Conservation (phyloP, 148 eudicot genomes). For the Chenopodium formosanum region DNA sequence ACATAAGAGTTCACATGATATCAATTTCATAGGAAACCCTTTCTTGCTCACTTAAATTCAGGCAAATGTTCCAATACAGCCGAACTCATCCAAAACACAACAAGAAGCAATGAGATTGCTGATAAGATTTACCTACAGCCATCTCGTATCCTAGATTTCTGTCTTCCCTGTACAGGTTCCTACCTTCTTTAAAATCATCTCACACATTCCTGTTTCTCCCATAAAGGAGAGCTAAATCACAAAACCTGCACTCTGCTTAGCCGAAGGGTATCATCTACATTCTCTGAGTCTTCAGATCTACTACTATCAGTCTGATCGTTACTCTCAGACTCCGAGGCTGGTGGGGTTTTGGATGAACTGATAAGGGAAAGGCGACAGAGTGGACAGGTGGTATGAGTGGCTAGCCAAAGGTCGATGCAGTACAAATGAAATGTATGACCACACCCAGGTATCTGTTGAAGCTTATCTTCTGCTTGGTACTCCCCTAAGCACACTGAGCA, state of each 20-base stretch:
- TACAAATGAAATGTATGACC: conserved; percentile 30
- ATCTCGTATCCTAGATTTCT: neutral
- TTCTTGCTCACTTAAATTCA: neutral
- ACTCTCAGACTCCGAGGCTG: conserved; percentile 21
- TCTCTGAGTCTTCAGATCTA: neutral
- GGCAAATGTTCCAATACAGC: neutral
- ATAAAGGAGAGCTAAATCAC: neutral
- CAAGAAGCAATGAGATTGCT: neutral
- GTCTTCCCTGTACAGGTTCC: conserved; percentile 4
- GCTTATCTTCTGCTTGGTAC: conserved; percentile 33
- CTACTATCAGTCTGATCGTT: conserved; percentile 1
- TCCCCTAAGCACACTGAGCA: conserved; percentile 35
- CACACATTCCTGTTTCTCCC: neutral
- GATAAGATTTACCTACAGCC: neutral
- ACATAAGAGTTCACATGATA: neutral
- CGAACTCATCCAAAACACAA: neutral
- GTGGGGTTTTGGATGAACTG: conserved; percentile 21
- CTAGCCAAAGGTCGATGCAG: conserved; percentile 34
- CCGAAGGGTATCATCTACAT: conserved; percentile 18
- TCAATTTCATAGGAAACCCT: neutral
- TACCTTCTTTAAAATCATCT: neutral
- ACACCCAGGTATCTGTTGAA: conserved; percentile 34
- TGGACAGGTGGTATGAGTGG: conserved; percentile 32
- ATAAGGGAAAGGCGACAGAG: conserved; percentile 33
- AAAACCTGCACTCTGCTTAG: conserved; percentile 25